Evolutionary conservation across 2,329 filamentous ascomycete species (phyloP).

Genomic region (Phyllosticta paracitricarpa): DNA sequence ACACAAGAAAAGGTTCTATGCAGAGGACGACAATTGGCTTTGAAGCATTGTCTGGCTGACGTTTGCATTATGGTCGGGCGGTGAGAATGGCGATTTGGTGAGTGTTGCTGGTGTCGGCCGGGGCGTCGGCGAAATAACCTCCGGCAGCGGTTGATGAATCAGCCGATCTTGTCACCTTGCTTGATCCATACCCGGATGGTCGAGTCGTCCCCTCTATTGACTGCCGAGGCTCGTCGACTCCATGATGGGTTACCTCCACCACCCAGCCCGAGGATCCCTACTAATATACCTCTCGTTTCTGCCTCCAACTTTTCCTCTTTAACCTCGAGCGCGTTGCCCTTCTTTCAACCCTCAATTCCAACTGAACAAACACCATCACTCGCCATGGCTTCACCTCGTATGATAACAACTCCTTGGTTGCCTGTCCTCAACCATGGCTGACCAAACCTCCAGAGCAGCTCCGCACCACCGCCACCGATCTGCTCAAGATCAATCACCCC

Average conservation of each 20-base stretch:
- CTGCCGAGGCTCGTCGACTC: slow-evolving; percentile 4
- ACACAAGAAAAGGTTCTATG: not conserved
- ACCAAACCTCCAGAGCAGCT: slow-evolving; percentile 34
- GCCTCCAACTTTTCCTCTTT: not conserved
- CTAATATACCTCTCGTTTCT: slow-evolving; percentile 4
- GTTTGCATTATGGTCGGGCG: not conserved
- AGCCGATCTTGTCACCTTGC: not conserved
- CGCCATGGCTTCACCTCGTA: slow-evolving; percentile 73
- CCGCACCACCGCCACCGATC: slow-evolving; percentile 85
- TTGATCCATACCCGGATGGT: not conserved
- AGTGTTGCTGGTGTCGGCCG: not conserved
- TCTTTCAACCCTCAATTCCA: not conserved
- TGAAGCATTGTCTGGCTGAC: not conserved
- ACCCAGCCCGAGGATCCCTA: slow-evolving; percentile 10
- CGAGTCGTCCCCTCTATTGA: not conserved
- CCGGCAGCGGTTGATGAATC: not conserved
- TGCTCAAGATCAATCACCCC: slow-evolving; percentile 96
- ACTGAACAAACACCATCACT: slow-evolving; percentile 10
- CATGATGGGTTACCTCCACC: not conserved
- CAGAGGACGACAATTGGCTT: not conserved
- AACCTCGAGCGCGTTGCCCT: not conserved
- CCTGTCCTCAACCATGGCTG: not conserved
- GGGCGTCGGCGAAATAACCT: not conserved
- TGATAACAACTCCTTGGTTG: slow-evolving; percentile 27
- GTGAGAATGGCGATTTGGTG: not conserved